phyloP scores from a whole-genome alignment of 176 grass and related monocot genomes.

The Secale cereale region DNA sequence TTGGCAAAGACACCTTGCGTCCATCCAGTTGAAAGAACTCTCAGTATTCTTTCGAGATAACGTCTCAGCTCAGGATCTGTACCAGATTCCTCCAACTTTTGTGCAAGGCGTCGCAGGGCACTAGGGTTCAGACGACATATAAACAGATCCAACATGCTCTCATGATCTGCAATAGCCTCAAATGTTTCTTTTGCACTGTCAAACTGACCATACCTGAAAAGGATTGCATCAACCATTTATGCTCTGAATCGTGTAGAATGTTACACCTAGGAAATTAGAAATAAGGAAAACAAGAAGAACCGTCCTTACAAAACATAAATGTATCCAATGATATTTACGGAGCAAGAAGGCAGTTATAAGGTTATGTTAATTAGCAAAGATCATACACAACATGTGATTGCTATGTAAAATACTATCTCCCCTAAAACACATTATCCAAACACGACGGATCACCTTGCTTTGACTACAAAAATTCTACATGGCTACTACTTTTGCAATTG shows the following conservation, averaged over 20 bases:
- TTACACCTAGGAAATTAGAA: background rate
- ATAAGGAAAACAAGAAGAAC: background rate
- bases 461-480: too few species aligned
- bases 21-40: constrained; percentile 91
- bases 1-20: constrained; percentile 95
- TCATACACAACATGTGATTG: background rate
- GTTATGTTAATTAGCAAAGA: background rate
- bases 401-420: background rate
- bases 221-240: background rate
- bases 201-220: constrained; percentile 88
- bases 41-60: constrained; percentile 92
- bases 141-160: too few species aligned
- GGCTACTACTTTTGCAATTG: background rate
- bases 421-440: background rate
- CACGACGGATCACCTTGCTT: background rate
- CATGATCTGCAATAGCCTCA: too few species aligned
- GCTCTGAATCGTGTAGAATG: background rate
- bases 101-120: constrained; percentile 80
- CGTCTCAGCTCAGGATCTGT: constrained; percentile 86
- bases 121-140: constrained; percentile 50
- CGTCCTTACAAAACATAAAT: background rate
- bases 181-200: constrained; percentile 34
- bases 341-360: background rate
- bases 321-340: background rate
- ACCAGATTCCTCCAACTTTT: constrained; percentile 86